Percentiles rank a stretch among this genome's conserved stretches.
Conservation (phyloP, 208 protist genomes). For the Angomonas deanei region DNA sequence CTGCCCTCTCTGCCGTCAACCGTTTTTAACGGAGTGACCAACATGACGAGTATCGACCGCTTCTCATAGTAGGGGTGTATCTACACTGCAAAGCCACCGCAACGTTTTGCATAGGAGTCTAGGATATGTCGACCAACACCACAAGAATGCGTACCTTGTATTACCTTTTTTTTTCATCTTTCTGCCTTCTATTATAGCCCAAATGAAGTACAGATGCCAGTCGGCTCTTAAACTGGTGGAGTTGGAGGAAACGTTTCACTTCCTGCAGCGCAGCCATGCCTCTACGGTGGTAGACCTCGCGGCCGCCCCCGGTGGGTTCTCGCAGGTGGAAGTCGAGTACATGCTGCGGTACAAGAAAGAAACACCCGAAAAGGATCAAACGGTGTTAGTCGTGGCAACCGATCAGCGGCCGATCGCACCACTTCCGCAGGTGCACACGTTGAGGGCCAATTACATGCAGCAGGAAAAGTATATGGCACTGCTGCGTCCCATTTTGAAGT, state of each 20-base stretch:
- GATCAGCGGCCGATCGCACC: slow-evolving; percentile 48
- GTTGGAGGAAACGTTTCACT: slow-evolving; percentile 33
- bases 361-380: background rate
- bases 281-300: slow-evolving; percentile 63
- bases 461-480: slow-evolving; percentile 24
- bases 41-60: too few relatives aligned
- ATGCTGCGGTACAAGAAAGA: slow-evolving; percentile 17
- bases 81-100: too few relatives aligned
- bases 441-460: slow-evolving; percentile 50
- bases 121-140: too few relatives aligned
- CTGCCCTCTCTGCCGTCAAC: background rate
- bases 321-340: slow-evolving; percentile 54
- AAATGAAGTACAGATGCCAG: slow-evolving; percentile 41
- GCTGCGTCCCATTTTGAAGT: slow-evolving; percentile 12
- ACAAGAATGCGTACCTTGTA: too few relatives aligned
- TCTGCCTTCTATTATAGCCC: background rate
- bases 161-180: background rate
- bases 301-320: slow-evolving; percentile 63
- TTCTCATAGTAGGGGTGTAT: background rate
- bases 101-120: too few relatives aligned
- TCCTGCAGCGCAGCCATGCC: slow-evolving; percentile 24
- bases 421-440: slow-evolving; percentile 20
- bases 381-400: slow-evolving; percentile 51
- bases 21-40: background rate
- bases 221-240: slow-evolving; percentile 64